Evolutionary conservation across 257 asterid genomes (phyloP).

Genomic region (Knoxia roxburghii): DNA sequence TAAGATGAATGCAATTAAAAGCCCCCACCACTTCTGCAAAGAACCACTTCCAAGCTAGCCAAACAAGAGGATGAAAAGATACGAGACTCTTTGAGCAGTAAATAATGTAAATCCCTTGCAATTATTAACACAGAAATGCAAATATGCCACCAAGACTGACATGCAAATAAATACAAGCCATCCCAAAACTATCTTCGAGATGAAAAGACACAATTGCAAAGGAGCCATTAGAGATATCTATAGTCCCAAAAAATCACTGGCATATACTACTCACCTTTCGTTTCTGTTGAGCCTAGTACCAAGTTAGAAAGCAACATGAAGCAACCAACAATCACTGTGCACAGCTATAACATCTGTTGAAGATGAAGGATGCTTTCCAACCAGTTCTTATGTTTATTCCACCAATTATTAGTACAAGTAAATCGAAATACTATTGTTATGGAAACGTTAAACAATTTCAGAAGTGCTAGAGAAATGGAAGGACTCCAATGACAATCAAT

Average conservation of each 20-base stretch:
- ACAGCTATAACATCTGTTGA: slow-evolving; percentile 89
- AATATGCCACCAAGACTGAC: not conserved
- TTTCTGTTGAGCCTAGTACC: slow-evolving; percentile 84
- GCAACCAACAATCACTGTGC: slow-evolving; percentile 96
- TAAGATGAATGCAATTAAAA: not conserved
- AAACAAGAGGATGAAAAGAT: not conserved
- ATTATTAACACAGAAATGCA: not conserved
- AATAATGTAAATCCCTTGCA: not conserved
- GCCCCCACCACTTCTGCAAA: not conserved
- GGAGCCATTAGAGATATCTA: not conserved
- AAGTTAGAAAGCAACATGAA: slow-evolving; percentile 80
- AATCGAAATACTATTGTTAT: too few species aligned
- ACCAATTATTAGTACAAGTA: too few species aligned
- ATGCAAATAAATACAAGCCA: not conserved
- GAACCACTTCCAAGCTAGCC: not conserved
- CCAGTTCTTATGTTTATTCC: too few species aligned
- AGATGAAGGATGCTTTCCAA: too few species aligned
- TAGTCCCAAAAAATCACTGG: not conserved
- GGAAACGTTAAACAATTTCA: too few species aligned
- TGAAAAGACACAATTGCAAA: not conserved
- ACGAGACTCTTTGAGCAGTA: not conserved
- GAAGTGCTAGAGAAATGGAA: too few species aligned
- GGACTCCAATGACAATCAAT: too few species aligned
- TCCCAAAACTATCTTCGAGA: not conserved
- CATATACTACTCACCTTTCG: slow-evolving; percentile 48